phyloP scores from a whole-genome alignment of 2,329 filamentous ascomycete genomes.

The Paecilomyces niveus region DNA sequence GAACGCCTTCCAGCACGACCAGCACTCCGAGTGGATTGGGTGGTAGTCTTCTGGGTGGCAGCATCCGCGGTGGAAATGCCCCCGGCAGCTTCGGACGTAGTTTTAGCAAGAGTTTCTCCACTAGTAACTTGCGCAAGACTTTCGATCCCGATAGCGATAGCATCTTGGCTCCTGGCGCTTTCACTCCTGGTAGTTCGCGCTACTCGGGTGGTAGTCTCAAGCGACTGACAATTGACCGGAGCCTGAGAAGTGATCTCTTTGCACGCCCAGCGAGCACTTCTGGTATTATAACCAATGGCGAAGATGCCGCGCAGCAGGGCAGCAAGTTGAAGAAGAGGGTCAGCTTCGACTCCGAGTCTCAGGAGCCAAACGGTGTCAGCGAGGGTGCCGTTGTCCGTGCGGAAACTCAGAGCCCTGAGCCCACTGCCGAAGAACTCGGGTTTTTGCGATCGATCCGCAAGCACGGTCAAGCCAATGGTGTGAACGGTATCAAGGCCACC shows the following conservation, averaged over 20 bases:
- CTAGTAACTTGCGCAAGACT: slow-evolving; percentile 74
- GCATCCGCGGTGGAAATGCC: slow-evolving; percentile 30
- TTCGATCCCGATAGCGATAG: slow-evolving; percentile 73
- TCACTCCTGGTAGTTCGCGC: slow-evolving; percentile 62
- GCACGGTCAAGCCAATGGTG: slow-evolving; percentile 39
- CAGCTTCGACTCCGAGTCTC: slow-evolving; percentile 71
- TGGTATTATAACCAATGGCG: slow-evolving; percentile 28
- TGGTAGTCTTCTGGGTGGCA: slow-evolving; percentile 53
- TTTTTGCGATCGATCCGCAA: slow-evolving; percentile 51
- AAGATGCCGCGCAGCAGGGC: slow-evolving; percentile 29
- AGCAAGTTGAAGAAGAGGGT: slow-evolving; percentile 65
- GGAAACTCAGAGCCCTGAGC: slow-evolving; percentile 46
- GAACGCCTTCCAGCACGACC: slow-evolving; percentile 64
- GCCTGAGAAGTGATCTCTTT: slow-evolving; percentile 63
- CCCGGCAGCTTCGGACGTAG: slow-evolving; percentile 58
- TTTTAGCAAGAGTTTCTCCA: slow-evolving; percentile 80
- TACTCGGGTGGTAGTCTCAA: slow-evolving; percentile 69
- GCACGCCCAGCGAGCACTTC: slow-evolving; percentile 30
- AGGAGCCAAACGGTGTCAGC: slow-evolving; percentile 21
- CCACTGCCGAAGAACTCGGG: slow-evolving; percentile 52
- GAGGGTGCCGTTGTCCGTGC: slow-evolving; percentile 48
- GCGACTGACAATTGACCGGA: slow-evolving; percentile 86
- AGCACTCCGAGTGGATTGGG: slow-evolving; percentile 64
- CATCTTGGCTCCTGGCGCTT: slow-evolving; percentile 76
- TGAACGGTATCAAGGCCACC: slow-evolving; percentile 26